Percentiles rank a stretch among this genome's conserved stretches.
Conservation (phyloP, 2,329 filamentous ascomycete species). For the Elsinoe arachidis region DNA sequence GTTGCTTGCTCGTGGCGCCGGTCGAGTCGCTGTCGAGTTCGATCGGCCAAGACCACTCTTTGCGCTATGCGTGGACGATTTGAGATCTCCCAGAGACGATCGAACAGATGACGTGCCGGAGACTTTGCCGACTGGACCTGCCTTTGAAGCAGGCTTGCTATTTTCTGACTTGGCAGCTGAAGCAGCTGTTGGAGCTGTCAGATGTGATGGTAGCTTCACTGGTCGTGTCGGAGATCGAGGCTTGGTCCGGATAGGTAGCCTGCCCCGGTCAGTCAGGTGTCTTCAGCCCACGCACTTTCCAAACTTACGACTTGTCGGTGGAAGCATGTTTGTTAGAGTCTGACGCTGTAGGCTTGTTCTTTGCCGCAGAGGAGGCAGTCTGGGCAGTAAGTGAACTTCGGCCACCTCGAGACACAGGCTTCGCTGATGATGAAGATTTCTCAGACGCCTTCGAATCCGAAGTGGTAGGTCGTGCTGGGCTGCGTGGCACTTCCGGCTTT, state of each 20-base stretch:
- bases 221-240: conserved; percentile 62
- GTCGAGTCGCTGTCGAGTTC: conserved; percentile 24
- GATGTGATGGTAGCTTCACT: conserved; percentile 55
- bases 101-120: not conserved
- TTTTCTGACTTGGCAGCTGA: conserved; percentile 54
- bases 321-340: conserved; percentile 17
- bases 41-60: conserved; percentile 10
- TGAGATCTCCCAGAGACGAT: conserved; percentile 7
- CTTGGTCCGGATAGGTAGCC: conserved; percentile 31
- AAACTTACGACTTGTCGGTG: conserved; percentile 30
- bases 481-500: conserved; percentile 18
- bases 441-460: conserved; percentile 11
- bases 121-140: conserved; percentile 19
- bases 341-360: conserved; percentile 18
- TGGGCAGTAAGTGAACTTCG: conserved; percentile 28
- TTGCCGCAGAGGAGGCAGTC: conserved; percentile 26
- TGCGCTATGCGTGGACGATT: not conserved
- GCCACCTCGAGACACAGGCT: conserved; percentile 18
- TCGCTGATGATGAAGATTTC: conserved; percentile 13
- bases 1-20: conserved; percentile 23
- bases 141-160: conserved; percentile 17
- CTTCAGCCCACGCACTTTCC: not conserved
- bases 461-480: conserved; percentile 14
- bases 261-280: conserved; percentile 16
- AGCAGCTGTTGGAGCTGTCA: conserved; percentile 61